A percentile compares a stretch with the other conserved stretches of the same genome.
These are phyloP conservation scores for Phyllosticta ampelicida DNA, from an alignment of 2,329 filamentous ascomycete species.

Conservation along the genomic window DNA sequence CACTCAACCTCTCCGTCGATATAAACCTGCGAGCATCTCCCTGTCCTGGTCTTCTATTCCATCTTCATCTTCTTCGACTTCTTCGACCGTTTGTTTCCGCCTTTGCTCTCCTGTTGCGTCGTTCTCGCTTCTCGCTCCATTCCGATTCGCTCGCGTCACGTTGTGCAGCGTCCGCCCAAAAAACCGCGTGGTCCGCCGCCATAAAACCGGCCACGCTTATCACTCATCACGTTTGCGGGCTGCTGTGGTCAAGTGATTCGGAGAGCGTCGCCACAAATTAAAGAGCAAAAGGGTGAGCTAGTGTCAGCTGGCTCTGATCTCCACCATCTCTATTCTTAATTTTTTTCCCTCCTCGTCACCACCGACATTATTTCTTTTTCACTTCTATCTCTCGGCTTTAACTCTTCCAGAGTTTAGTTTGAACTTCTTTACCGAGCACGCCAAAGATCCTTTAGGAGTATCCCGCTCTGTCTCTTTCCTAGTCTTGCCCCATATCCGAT, in stretches of 20 bases:
- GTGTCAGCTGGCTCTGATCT: background rate
- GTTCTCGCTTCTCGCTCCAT: background rate
- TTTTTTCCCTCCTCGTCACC: background rate
- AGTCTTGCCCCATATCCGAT: background rate
- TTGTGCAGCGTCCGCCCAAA: background rate
- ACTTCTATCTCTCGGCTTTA: background rate
- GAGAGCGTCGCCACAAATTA: background rate
- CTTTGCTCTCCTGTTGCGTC: background rate
- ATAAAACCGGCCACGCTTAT: background rate
- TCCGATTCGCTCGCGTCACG: background rate
- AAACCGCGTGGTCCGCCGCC: background rate
- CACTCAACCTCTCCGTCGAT: background rate
- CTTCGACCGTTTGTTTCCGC: background rate
- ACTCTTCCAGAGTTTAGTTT: background rate
- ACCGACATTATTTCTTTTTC: background rate
- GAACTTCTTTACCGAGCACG: background rate
- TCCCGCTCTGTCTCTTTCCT: too few species aligned
- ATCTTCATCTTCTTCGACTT: background rate
- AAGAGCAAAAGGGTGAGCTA: background rate
- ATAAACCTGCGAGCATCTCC: background rate
- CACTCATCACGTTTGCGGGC: background rate
- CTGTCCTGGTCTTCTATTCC: background rate
- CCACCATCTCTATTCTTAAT: background rate
- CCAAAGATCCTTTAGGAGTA: background rate
- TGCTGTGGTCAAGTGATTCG: background rate